These are phyloP conservation scores for Talaromyces pinophilus DNA, from an alignment of 2,329 filamentous ascomycete genomes.

Conservation along the genomic window DNA sequence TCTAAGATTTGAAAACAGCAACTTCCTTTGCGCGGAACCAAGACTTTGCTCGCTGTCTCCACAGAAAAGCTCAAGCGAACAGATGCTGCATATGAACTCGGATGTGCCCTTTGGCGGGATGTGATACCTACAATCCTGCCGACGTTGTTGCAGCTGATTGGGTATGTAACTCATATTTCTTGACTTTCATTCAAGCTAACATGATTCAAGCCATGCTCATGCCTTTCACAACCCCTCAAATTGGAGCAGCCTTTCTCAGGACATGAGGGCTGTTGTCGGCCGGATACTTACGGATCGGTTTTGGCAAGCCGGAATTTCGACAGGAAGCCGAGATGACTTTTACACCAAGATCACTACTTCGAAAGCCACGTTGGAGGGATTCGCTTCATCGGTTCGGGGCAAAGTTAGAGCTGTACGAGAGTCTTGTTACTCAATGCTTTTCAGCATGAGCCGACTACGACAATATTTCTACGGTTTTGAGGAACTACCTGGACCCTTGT, in stretches of 20 bases:
- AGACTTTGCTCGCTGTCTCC: constrained; percentile 87
- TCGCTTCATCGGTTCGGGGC: constrained; percentile 89
- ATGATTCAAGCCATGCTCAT: constrained; percentile 71
- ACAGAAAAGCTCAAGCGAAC: constrained; percentile 82
- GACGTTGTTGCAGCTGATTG: constrained; percentile 79
- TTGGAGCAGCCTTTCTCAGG: constrained; percentile 74
- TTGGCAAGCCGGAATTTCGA: constrained; percentile 97
- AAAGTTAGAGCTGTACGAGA: constrained; percentile 88
- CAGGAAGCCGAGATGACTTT: constrained; percentile 94
- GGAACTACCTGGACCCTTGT: constrained; percentile 79
- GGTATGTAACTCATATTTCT: constrained; percentile 44
- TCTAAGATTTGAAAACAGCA: constrained; percentile 45
- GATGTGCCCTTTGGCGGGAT: constrained; percentile 80
- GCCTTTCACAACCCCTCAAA: constrained; percentile 84
- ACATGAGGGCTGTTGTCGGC: constrained; percentile 75
- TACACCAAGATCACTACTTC: constrained; percentile 89
- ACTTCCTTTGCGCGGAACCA: constrained; percentile 81
- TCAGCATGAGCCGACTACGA: constrained; percentile 85
- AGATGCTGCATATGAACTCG: constrained; percentile 71
- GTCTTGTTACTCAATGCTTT: constrained; percentile 90
- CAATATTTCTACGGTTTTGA: constrained; percentile 87
- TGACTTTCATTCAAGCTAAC: constrained; percentile 22
- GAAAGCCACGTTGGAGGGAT: constrained; percentile 84
- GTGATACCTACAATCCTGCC: constrained; percentile 81
- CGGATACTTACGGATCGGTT: constrained; percentile 91